Percentiles rank a stretch among this genome's conserved stretches.
Conservation (phyloP, 768 basidiomycete genomes). For the Rossbeevera mucosa region DNA sequence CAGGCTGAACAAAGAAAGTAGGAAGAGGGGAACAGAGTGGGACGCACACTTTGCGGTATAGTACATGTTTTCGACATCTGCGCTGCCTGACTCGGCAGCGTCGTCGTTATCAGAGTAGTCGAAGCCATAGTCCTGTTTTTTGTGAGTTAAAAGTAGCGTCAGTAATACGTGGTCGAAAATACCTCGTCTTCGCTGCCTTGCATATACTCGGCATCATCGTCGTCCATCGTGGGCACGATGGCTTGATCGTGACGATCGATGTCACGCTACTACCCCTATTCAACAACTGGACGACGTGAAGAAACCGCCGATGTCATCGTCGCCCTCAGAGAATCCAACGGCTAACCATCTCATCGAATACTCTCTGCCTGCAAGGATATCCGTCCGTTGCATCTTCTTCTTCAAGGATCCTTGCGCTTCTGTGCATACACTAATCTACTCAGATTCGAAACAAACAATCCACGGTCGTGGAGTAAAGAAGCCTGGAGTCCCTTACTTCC, state of each 20-base stretch:
- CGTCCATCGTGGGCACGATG: slow-evolving; percentile 87
- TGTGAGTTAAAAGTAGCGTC: not conserved
- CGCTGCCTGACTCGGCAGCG: slow-evolving; percentile 71
- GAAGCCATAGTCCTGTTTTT: slow-evolving; percentile 82
- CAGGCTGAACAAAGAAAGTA: not conserved
- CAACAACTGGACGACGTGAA: too few species aligned
- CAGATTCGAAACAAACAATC: too few species aligned
- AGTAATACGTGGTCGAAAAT: slow-evolving; percentile 6
- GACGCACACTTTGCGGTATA: slow-evolving; percentile 91
- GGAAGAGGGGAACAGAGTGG: not conserved
- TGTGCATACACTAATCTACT: too few species aligned
- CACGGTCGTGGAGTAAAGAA: too few species aligned
- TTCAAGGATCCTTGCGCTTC: too few species aligned
- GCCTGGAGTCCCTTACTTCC: slow-evolving; percentile 24
- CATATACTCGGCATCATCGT: slow-evolving; percentile 94
- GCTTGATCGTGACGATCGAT: too few species aligned
- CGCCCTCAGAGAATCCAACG: too few species aligned
- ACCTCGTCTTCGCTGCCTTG: slow-evolving; percentile 86
- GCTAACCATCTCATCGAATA: too few species aligned
- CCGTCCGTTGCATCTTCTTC: too few species aligned
- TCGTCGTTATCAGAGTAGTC: slow-evolving; percentile 93
- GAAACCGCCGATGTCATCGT: too few species aligned
- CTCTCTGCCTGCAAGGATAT: too few species aligned
- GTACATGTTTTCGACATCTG: slow-evolving; percentile 96
- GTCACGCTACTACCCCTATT: too few species aligned